Base-by-base conservation (phyloP, 106 monocot species). In the Agapanthus africanus region DNA sequence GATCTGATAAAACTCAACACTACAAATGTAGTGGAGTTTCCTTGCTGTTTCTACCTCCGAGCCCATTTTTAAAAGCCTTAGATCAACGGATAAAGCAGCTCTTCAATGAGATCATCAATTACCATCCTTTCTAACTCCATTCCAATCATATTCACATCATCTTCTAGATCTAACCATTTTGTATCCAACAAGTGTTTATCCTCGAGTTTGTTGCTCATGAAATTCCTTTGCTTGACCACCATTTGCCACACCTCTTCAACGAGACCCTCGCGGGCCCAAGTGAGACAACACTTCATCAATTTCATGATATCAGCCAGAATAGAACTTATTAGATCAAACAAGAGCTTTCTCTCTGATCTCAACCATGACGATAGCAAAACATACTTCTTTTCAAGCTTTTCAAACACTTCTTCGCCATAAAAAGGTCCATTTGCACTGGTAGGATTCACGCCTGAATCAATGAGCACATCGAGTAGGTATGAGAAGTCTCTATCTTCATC, bases 401-500 rank as follows among this genome's bases (percentile, higher is more conserved):
- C 78, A 46, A 91, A 97, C 16, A 87, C 54, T 51, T 71, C 50
- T 16, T 34, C 52, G n/a, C 40, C 39, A 22, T 57, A 25, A 15
- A 67, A 67, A 4, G 84, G 66, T 64, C 14, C 69, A 32, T 77
- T 76, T 62, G 56, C 19, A 46, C 72, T 44, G 8, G 80, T 49
- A 44, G 54, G 41, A 63, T 74, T 62, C 37, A 83, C 22, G 50
- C 80, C 88, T 3, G 82, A 78, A 44, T 78, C 72, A 66, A 73
- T 76, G 33, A 97, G 79, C 65, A 91, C 73, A 65, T 97, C 95
- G 10, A 84, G 37, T 34, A 97, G 47, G 72, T 91, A 97, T 0
- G 84, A 86, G 71, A 82, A 87, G 37, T 91, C 91, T 59, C 88
- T 85, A 21, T 91, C 87, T 26, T 84, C 86, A 11, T 88, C 84